Conservation (phyloP, 2,329 filamentous ascomycete species). For the Talaromyces atroroseus region DNA sequence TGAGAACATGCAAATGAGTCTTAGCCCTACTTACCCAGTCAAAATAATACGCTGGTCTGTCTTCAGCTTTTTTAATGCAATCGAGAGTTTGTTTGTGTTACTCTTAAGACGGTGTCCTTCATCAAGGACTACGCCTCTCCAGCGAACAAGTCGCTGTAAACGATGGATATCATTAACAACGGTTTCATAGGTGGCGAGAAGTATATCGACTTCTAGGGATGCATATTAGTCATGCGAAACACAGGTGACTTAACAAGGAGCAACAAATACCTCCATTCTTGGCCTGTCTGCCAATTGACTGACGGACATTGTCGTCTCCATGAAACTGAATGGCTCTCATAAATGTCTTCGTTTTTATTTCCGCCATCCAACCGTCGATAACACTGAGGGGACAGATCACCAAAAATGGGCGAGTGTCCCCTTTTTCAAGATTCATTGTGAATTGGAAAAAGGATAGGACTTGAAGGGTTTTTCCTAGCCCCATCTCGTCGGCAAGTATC, state of each 20-base stretch:
- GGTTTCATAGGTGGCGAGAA: conserved; percentile 49
- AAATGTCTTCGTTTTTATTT: conserved; percentile 44
- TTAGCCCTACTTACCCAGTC: conserved; percentile 31
- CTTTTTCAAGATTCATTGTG: conserved; percentile 35
- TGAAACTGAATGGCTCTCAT: conserved; percentile 47
- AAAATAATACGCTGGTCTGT: conserved; percentile 48
- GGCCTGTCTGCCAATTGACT: conserved; percentile 19
- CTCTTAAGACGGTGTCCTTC: conserved; percentile 53
- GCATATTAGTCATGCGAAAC: background rate
- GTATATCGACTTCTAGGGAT: conserved; percentile 22
- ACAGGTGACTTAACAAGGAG: background rate
- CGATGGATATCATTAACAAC: conserved; percentile 43
- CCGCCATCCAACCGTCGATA: conserved; percentile 45
- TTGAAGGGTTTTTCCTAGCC: conserved; percentile 27
- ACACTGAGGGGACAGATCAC: conserved; percentile 50
- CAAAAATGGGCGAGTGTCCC: conserved; percentile 18
- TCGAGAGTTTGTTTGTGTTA: conserved; percentile 40
- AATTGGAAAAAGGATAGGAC: conserved; percentile 42
- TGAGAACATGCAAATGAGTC: conserved; percentile 16
- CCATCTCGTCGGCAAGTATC: conserved; percentile 28
- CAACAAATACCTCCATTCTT: background rate
- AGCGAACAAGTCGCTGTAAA: conserved; percentile 48
- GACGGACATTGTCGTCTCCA: conserved; percentile 40
- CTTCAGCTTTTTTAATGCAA: conserved; percentile 38
- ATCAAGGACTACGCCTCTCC: conserved; percentile 50